phyloP scores from a whole-genome alignment of 192 early-diverging fungal genomes.

The Entomortierella parvispora region DNA sequence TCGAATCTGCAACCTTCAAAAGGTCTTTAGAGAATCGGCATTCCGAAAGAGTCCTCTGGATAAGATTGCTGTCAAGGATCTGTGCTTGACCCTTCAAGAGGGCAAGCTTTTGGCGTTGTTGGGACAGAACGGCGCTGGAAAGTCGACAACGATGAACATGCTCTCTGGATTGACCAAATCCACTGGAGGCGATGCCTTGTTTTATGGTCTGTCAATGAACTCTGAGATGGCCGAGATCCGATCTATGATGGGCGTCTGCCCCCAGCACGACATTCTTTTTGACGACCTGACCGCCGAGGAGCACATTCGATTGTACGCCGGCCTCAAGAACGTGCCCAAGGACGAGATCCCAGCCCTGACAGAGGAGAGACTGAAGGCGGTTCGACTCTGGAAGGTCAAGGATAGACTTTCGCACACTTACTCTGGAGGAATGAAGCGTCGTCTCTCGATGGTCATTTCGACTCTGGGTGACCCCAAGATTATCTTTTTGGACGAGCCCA shows the following conservation, averaged over 20 bases:
- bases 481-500: conserved; percentile 76
- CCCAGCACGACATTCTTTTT: conserved; percentile 82
- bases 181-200: conserved; percentile 71
- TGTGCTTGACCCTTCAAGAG: conserved; percentile 62
- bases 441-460: conserved; percentile 75
- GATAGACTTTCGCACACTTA: conserved; percentile 72
- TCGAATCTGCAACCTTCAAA: conserved; percentile 66
- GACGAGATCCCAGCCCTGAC: conserved; percentile 60
- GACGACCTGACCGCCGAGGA: conserved; percentile 78
- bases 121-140: conserved; percentile 84
- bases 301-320: conserved; percentile 78
- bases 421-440: conserved; percentile 81
- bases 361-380: conserved; percentile 75
- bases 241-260: conserved; percentile 80
- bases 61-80: conserved; percentile 63
- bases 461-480: conserved; percentile 78
- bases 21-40: conserved; percentile 58
- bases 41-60: conserved; percentile 54
- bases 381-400: conserved; percentile 72
- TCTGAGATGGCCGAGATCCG: conserved; percentile 73
- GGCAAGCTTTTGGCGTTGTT: conserved; percentile 69
- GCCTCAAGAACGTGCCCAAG: conserved; percentile 76
- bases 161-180: conserved; percentile 78
- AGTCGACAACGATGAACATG: conserved; percentile 83
- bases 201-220: conserved; percentile 68